Conservation (phyloP, 2,329 filamentous ascomycete species). For the Colletotrichum siamense region DNA sequence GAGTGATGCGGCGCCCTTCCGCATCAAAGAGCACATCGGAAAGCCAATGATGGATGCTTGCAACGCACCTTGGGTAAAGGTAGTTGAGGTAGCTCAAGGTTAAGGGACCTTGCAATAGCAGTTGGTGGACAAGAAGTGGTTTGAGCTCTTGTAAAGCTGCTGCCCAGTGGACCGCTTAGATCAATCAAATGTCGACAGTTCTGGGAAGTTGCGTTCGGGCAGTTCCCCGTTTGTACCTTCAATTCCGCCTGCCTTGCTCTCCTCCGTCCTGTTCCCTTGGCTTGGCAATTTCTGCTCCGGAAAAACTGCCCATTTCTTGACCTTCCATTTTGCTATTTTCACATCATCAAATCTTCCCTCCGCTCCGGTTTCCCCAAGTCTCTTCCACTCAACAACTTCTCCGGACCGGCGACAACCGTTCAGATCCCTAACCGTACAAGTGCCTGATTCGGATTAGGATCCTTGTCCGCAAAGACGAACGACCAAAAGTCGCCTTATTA, state of each 20-base stretch:
- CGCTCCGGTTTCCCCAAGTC: background rate
- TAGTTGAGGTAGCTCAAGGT: background rate
- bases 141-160: background rate
- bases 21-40: background rate
- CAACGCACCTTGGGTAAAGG: background rate
- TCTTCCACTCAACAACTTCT: background rate
- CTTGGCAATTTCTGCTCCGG: background rate
- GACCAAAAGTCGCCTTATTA: background rate
- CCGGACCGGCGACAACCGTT: background rate
- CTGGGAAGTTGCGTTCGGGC: slow-evolving; percentile 5
- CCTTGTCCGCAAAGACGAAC: background rate
- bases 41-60: background rate
- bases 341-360: background rate
- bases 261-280: background rate
- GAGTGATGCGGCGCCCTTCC: background rate
- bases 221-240: background rate
- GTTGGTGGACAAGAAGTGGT: background rate
- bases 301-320: slow-evolving; percentile 1
- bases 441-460: background rate
- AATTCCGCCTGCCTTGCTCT: background rate
- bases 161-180: background rate
- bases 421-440: background rate
- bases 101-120: background rate
- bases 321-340: background rate
- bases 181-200: background rate